Base-by-base conservation (phyloP, 2,329 filamentous ascomycete genomes). In the Rhinocladiella mackenziei region DNA sequence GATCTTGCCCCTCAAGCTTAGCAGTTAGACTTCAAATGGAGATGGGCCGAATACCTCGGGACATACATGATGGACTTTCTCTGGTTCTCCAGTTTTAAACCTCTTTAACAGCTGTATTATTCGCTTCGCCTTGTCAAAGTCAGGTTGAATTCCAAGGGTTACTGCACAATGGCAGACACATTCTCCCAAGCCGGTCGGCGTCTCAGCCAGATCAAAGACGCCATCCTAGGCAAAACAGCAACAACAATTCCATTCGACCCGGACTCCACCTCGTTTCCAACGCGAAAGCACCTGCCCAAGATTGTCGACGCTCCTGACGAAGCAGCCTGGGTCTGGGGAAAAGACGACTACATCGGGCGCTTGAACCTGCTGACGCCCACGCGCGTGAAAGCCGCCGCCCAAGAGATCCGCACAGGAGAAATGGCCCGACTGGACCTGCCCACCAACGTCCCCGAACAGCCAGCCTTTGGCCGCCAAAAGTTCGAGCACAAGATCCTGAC, bases 261-360 rank as follows among this genome's bases (percentile, higher is more conserved):
- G 1, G 63, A 77, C 43, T 67, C 62, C 28, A 70, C 68, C 11
- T 68, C 60, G 11, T 77, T 81, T 39, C 77, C 77, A 0, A 68
- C 68, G 1, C 65, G 74, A 10, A 71, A 72, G 40, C 71, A 80
- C 38, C 64, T 80, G 3, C 75, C 75, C 14, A 55, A 61, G 14
- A 67, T 79, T 26, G 62, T 70, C 1, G 72, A 71, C 23, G 75
- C 75, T 2, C 77, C 76, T 0, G 64, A 73, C 13, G 74, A 68
- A 19, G 75, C 77, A 13, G 76, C 76, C 13, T 81, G 77, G 77
- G 72, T 78, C 18, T 80, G 77, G 77, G 77, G 77, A 9, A 65
- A 74, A 29, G 65, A 77, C 56, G 67, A 62, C 49, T 50, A 48
- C 38, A 28, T 72, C 39, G 72, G 72, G 9, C 67, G 76, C 32